A percentile compares a stretch with the other conserved stretches of the same genome.
These are phyloP conservation scores for Tylopilus sp. DNA, from an alignment of 768 basidiomycete species.

Conservation along the genomic window DNA sequence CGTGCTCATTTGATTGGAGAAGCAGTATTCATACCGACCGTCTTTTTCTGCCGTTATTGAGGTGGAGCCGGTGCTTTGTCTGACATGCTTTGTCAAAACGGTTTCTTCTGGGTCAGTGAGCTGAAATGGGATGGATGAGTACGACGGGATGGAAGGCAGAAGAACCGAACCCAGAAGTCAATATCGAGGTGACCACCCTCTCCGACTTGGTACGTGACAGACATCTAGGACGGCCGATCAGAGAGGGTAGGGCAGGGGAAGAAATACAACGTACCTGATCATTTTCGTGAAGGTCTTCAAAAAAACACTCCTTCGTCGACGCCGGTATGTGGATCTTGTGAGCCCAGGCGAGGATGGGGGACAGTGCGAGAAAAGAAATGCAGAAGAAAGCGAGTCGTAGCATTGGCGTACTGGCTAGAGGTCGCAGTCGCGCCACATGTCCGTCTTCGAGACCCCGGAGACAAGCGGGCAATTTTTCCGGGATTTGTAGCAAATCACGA, in stretches of 20 bases:
- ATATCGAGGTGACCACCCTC: conserved; percentile 97
- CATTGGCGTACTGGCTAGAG: conserved; percentile 26
- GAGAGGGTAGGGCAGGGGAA: not conserved
- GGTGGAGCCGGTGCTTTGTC: conserved; percentile 84
- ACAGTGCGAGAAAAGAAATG: conserved; percentile 35
- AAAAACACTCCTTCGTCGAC: conserved; percentile 90
- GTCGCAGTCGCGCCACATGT: not conserved
- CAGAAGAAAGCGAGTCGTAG: conserved; percentile 40
- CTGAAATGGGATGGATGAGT: conserved; percentile 39
- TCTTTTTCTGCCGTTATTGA: conserved; percentile 85
- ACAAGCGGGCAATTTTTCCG: conserved; percentile 15
- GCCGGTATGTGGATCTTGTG: conserved; percentile 76
- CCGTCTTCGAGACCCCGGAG: conserved; percentile 27
- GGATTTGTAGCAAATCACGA: conserved; percentile 13
- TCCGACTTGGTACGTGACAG: conserved; percentile 97
- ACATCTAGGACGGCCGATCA: conserved; percentile 64
- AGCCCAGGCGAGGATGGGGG: conserved; percentile 41
- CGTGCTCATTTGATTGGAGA: conserved; percentile 98
- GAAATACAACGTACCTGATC: conserved; percentile 62
- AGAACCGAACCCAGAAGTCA: conserved; percentile 81
- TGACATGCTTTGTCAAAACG: conserved; percentile 74
- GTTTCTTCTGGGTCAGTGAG: conserved; percentile 71
- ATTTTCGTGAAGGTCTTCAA: conserved; percentile 87
- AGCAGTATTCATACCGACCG: conserved; percentile 93
- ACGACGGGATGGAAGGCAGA: not conserved